These are phyloP conservation scores for Cryomyces minteri DNA, from an alignment of 495 filamentous ascomycete genomes.

Conservation along the genomic window DNA sequence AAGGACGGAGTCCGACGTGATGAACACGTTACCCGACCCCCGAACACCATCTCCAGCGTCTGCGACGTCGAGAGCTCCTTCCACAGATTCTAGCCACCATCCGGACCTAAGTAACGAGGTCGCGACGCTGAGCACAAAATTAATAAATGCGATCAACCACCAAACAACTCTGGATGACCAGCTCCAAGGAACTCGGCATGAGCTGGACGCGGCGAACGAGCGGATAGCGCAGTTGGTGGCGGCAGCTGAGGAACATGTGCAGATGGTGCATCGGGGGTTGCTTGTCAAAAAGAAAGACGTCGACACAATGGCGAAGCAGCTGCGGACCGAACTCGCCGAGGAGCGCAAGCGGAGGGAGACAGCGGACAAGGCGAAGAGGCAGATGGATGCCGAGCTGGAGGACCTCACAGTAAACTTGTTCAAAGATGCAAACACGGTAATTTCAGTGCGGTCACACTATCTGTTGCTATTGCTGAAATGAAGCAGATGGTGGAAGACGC, in stretches of 20 bases:
- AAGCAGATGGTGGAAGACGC: constrained; percentile 74
- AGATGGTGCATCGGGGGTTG: constrained; percentile 50
- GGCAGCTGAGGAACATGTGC: constrained; percentile 46
- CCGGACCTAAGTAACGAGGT: constrained; percentile 80
- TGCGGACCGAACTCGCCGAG: constrained; percentile 45
- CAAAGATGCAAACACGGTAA: constrained; percentile 78
- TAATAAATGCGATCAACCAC: constrained; percentile 93
- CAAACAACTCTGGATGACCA: constrained; percentile 87
- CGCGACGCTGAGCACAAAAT: constrained; percentile 76
- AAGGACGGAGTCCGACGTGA: no score
- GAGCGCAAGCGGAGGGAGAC: constrained; percentile 38
- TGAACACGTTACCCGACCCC: constrained; percentile 3
- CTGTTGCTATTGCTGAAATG: neutral
- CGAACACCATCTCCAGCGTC: constrained; percentile 1
- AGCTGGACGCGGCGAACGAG: constrained; percentile 56
- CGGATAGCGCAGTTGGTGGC: constrained; percentile 50
- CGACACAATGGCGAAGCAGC: constrained; percentile 48
- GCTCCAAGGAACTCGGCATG: constrained; percentile 61
- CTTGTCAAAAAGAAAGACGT: constrained; percentile 51
- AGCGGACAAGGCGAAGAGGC: constrained; percentile 53
- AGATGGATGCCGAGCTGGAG: constrained; percentile 71
- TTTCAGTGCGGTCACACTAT: neutral
- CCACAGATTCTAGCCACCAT: constrained; percentile 24
- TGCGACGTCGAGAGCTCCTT: neutral
- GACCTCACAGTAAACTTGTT: constrained; percentile 77